Conservation (phyloP, 2,329 filamentous ascomycete genomes). For the Dendryphion nanum region DNA sequence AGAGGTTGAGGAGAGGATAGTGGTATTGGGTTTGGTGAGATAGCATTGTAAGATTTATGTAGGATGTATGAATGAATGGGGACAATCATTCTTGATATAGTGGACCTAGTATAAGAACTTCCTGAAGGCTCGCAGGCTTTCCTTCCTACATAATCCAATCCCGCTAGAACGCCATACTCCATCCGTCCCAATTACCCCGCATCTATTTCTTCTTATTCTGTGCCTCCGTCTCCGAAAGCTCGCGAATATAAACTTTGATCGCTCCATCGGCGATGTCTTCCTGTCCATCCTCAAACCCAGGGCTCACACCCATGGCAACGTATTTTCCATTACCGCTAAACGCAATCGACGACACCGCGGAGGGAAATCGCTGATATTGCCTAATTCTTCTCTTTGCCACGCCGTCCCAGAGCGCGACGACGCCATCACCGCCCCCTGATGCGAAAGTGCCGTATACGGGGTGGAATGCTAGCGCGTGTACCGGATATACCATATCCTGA, state of each 20-base stretch:
- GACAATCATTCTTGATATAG: no score
- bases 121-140: no score
- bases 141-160: no score
- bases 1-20: neutral
- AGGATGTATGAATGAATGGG: no score
- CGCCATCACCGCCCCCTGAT: conserved; percentile 83
- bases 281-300: conserved; percentile 84
- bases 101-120: no score
- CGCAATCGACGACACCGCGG: conserved; percentile 72
- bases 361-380: conserved; percentile 81
- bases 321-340: conserved; percentile 77
- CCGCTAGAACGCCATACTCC: no score
- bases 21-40: no score
- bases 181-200: no score
- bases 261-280: conserved; percentile 73
- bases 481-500: conserved; percentile 83
- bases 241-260: conserved; percentile 75
- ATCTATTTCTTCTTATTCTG: conserved; percentile 72
- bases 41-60: no score
- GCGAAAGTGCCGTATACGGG: conserved; percentile 81
- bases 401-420: conserved; percentile 91
- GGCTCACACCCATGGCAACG: conserved; percentile 77
- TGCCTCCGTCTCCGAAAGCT: conserved; percentile 83
- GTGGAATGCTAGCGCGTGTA: conserved; percentile 88
- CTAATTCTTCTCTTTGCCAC: conserved; percentile 85